phyloP scores from a whole-genome alignment of 805 yeast species.

The Teunomyces atbi region DNA sequence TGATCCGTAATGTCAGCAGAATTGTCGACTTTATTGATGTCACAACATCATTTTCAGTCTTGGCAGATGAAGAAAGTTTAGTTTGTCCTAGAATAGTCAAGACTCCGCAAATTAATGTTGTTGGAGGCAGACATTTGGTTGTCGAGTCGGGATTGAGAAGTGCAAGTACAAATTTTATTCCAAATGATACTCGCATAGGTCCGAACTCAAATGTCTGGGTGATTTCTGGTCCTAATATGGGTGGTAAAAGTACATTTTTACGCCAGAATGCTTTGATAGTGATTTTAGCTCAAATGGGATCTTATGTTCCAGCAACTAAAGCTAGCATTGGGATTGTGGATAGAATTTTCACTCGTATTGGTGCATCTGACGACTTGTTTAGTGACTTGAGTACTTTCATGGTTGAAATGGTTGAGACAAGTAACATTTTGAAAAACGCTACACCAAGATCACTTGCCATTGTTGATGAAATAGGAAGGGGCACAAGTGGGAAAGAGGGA shows the following conservation, averaged over 20 bases:
- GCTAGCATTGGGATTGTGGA: slow-evolving; percentile 50
- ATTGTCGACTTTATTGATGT: slow-evolving; percentile 69
- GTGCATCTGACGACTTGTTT: slow-evolving; percentile 32
- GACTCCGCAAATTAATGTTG: slow-evolving; percentile 47
- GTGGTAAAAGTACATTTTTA: slow-evolving; percentile 53
- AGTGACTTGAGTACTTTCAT: slow-evolving; percentile 47
- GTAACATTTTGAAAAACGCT: slow-evolving; percentile 32
- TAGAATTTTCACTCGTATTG: slow-evolving; percentile 45
- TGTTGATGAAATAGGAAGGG: slow-evolving; percentile 56
- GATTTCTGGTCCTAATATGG: slow-evolving; percentile 45
- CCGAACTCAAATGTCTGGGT: slow-evolving; percentile 17
- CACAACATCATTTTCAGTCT: slow-evolving; percentile 63
- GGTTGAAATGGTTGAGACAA: slow-evolving; percentile 46
- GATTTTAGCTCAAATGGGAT: slow-evolving; percentile 52
- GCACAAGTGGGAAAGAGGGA: slow-evolving; percentile 74
- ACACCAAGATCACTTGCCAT: slow-evolving; percentile 44
- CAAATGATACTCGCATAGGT: slow-evolving; percentile 36
- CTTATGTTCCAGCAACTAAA: slow-evolving; percentile 49
- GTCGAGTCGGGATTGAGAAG: slow-evolving; percentile 72
- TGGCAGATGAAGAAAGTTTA: slow-evolving; percentile 67
- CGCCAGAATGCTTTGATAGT: slow-evolving; percentile 49
- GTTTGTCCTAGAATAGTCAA: slow-evolving; percentile 63
- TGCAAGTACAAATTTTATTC: slow-evolving; percentile 48
- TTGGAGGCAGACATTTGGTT: slow-evolving; percentile 77
- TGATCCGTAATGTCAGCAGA: slow-evolving; percentile 50